Evolutionary conservation across 1,139 yeast species (phyloP).

Genomic region (Suhomyces choctaworum): DNA sequence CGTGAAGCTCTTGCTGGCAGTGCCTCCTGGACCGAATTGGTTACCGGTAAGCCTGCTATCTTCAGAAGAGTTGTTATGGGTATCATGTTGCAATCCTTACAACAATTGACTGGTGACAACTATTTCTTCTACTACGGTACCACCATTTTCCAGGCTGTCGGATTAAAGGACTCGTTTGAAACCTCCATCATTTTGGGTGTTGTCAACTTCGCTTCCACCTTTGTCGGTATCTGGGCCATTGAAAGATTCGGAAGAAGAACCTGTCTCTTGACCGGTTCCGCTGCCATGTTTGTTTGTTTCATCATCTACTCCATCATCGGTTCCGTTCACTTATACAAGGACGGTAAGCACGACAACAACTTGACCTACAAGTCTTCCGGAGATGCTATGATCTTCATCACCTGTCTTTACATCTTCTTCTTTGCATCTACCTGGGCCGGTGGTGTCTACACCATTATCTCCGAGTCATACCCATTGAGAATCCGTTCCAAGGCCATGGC

Average conservation of each 20-base stretch:
- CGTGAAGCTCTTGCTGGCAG: conserved; percentile 62
- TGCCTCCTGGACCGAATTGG: conserved; percentile 26
- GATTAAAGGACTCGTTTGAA: conserved; percentile 69
- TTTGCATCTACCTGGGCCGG: conserved; percentile 93
- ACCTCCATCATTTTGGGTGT: conserved; percentile 67
- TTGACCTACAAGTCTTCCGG: conserved; percentile 53
- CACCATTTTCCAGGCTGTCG: conserved; percentile 74
- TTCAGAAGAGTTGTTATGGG: conserved; percentile 42
- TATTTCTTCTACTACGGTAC: conserved; percentile 85
- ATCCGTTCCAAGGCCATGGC: conserved; percentile 82
- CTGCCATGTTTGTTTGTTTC: conserved; percentile 56
- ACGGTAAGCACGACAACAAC: conserved; percentile 31
- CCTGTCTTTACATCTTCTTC: conserved; percentile 78
- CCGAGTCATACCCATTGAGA: conserved; percentile 79
- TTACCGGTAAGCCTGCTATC: conserved; percentile 27
- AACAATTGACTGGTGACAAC: conserved; percentile 80
- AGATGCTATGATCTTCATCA: conserved; percentile 73
- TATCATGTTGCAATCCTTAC: conserved; percentile 63
- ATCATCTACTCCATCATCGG: conserved; percentile 63
- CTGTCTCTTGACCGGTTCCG: conserved; percentile 53
- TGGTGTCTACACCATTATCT: conserved; percentile 72
- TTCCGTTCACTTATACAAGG: conserved; percentile 58
- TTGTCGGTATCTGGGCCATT: conserved; percentile 65
- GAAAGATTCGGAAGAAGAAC: conserved; percentile 73
- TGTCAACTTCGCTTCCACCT: conserved; percentile 71